phyloP scores from a whole-genome alignment of 306 rosid species.

The Geum urbanum region DNA sequence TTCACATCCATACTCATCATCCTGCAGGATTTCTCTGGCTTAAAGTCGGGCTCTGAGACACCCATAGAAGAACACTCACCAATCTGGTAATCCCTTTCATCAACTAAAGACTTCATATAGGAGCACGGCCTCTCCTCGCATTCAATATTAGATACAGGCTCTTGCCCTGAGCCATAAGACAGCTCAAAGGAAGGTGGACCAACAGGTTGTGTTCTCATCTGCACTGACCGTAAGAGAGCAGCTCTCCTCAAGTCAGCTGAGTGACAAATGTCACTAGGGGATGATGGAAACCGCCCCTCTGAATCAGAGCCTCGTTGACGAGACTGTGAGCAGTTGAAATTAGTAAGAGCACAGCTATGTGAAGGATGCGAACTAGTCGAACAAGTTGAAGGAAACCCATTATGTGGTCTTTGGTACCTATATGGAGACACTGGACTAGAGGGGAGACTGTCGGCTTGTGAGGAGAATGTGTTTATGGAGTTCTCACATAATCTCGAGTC shows the following conservation, averaged over 20 bases:
- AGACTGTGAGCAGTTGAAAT: conserved; percentile 51
- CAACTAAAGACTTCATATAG: conserved; percentile 61
- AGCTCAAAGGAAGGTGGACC: conserved; percentile 56
- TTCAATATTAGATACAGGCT: conserved; percentile 56
- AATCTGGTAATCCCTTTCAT: conserved; percentile 66
- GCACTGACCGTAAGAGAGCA: conserved; percentile 89
- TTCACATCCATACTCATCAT: conserved; percentile 49
- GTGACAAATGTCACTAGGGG: conserved; percentile 98
- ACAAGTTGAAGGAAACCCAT: conserved; percentile 43
- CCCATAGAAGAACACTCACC: conserved; percentile 58
- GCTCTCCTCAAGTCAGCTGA: conserved; percentile 97
- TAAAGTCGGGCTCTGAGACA: conserved; percentile 40
- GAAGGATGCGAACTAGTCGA: conserved; percentile 51
- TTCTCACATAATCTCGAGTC: conserved; percentile 74
- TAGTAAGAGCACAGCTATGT: conserved; percentile 43
- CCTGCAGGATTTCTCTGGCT: conserved; percentile 51
- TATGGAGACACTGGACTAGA: conserved; percentile 88
- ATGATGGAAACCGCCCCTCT: conserved; percentile 93
- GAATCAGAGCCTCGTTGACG: conserved; percentile 94
- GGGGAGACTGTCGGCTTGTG: conserved; percentile 66
- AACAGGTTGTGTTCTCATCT: conserved; percentile 81
- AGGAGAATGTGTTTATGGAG: conserved; percentile 43
- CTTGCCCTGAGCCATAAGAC: conserved; percentile 59
- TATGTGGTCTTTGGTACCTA: conserved; percentile 58
- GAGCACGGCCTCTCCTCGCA: conserved; percentile 64